A percentile compares a stretch with the other conserved stretches of the same genome.
Conservation (phyloP, 495 filamentous ascomycete species). For the Aspergillus sclerotioniger region DNA sequence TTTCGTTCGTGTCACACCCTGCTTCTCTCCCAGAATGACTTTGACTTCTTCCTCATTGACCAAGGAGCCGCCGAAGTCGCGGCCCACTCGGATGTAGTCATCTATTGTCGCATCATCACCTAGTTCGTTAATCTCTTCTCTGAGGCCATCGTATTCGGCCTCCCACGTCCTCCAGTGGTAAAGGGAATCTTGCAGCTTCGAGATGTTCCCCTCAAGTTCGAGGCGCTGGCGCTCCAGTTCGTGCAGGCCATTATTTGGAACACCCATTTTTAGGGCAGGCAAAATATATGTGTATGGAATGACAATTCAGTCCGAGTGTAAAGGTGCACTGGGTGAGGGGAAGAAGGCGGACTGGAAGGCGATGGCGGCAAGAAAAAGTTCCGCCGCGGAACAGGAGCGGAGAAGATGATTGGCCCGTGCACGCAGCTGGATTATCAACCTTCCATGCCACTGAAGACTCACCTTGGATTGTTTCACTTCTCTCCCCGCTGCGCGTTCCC, state of each 20-base stretch:
- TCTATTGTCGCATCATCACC: conserved; percentile 46
- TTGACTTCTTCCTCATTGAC: conserved; percentile 56
- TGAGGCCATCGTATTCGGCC: conserved; percentile 84
- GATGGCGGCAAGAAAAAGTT: conserved; percentile 22
- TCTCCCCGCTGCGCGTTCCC: neutral
- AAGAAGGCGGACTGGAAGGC: conserved; percentile 9
- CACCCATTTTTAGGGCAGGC: conserved; percentile 26
- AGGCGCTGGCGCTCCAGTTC: conserved; percentile 71
- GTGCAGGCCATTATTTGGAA: conserved; percentile 31
- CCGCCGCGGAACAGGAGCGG: conserved; percentile 23
- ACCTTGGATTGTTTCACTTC: neutral
- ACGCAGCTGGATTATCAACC: conserved; percentile 9
- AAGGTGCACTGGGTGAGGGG: conserved; percentile 4
- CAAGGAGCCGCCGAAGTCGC: conserved; percentile 49
- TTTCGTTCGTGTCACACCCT: conserved; percentile 42
- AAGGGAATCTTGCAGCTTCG: conserved; percentile 71
- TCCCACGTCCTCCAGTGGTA: conserved; percentile 88
- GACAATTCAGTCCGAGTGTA: neutral
- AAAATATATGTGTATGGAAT: neutral
- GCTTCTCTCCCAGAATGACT: conserved; percentile 32
- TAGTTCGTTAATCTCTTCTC: conserved; percentile 66
- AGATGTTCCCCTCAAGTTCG: conserved; percentile 71
- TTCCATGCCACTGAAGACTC: neutral
- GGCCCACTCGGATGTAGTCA: conserved; percentile 51
- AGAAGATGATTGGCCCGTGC: conserved; percentile 26